These are phyloP conservation scores for Phytopythium helicoides DNA, from an alignment of 352 stramenopile species.

Conservation along the genomic window DNA sequence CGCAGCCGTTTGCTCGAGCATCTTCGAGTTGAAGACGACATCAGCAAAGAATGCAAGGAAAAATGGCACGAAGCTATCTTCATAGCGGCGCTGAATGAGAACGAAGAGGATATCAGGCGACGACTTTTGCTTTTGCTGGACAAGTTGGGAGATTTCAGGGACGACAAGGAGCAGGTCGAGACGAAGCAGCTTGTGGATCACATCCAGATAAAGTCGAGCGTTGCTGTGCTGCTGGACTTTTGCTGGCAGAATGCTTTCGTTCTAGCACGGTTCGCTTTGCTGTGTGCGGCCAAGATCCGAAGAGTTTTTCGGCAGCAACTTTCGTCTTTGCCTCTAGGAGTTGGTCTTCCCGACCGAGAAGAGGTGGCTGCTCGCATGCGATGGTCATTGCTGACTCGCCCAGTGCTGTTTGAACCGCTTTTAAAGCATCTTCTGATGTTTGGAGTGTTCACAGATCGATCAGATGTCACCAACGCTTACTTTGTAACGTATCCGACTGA, in stretches of 20 bases:
- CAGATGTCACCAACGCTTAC: no score
- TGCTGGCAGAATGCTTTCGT: constrained; percentile 32
- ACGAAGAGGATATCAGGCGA: constrained; percentile 16
- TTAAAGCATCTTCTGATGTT: constrained; percentile 14
- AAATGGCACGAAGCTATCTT: constrained; percentile 35
- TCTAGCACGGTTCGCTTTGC: constrained; percentile 25
- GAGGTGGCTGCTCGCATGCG: constrained; percentile 28
- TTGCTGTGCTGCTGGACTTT: constrained; percentile 39
- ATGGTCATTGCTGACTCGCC: constrained; percentile 40
- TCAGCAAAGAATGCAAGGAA: constrained; percentile 6
- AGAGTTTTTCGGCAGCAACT: constrained; percentile 9
- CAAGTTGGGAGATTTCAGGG: constrained; percentile 1
- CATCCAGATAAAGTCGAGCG: not conserved
- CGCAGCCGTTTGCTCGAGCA: constrained; percentile 15
- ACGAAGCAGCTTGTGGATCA: not conserved
- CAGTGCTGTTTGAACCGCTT: constrained; percentile 41
- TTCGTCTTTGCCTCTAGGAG: no score
- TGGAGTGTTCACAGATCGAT: constrained; percentile 8
- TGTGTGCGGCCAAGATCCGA: constrained; percentile 29
- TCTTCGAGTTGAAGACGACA: not conserved
- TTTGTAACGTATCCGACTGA: no score
- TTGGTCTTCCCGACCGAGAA: constrained; percentile 11
- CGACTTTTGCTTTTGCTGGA: constrained; percentile 25
- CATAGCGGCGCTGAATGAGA: constrained; percentile 31
- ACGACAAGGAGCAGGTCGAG: not conserved